Evolutionary conservation across 495 filamentous ascomycete species (phyloP).

Genomic region (Aspergillus ellipticus): DNA sequence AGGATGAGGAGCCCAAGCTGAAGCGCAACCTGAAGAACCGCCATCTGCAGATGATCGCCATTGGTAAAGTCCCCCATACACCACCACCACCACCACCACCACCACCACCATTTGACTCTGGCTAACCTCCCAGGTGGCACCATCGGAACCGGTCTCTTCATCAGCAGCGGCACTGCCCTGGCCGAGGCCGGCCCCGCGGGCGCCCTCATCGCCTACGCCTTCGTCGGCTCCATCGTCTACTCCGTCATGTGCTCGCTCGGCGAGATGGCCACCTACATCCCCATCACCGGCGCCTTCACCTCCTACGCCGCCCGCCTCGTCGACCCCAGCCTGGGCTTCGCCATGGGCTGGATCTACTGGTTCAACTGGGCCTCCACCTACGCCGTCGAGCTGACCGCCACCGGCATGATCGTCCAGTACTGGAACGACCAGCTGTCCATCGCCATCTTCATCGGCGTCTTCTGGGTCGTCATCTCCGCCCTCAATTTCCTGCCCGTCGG

Average conservation of each 20-base stretch:
- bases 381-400: not conserved
- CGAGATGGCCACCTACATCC: slow-evolving; percentile 55
- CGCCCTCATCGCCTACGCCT: slow-evolving; percentile 59
- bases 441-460: slow-evolving; percentile 64
- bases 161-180: slow-evolving; percentile 60
- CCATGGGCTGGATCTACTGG: slow-evolving; percentile 57
- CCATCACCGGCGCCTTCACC: slow-evolving; percentile 53
- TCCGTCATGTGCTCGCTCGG: slow-evolving; percentile 57
- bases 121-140: slow-evolving; percentile 27
- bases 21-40: slow-evolving; percentile 58
- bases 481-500: slow-evolving; percentile 57
- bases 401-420: slow-evolving; percentile 37
- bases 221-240: slow-evolving; percentile 61
- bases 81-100: no score
- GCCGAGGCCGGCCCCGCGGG: slow-evolving; percentile 59
- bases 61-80: slow-evolving; percentile 44
- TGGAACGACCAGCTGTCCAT: slow-evolving; percentile 36
- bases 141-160: slow-evolving; percentile 45
- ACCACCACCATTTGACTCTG: no score
- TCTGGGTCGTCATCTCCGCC: slow-evolving; percentile 60
- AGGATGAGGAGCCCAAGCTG: slow-evolving; percentile 10
- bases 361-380: slow-evolving; percentile 44
- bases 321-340: slow-evolving; percentile 50
- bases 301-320: slow-evolving; percentile 55
- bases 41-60: slow-evolving; percentile 69